Base-by-base conservation (phyloP, 208 protist species). In the Willaertia magna region DNA sequence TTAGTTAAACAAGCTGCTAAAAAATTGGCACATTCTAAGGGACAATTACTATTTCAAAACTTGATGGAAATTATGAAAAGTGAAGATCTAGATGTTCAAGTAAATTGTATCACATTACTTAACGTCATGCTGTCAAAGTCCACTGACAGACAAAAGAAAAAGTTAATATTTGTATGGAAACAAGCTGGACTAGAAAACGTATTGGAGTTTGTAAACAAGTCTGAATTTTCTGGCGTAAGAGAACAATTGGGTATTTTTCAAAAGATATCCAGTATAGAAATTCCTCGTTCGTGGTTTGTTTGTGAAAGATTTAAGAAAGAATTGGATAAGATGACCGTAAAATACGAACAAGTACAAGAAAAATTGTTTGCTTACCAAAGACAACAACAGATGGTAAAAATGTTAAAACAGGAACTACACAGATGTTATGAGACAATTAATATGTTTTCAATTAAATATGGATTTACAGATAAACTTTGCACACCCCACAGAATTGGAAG, bases 301-400 rank as follows among this genome's bases (percentile, higher is more conserved):
- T 46, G n/a, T 51, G 76, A 81, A 40, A 81, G 51, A 30, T 26
- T 42, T 4, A 81, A 81, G 44, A n/a, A 39, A 20, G 76, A 81
- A 51, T 81, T 47, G 18, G 44, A 81, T 6, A 26, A 40, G 30
- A 51, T 81, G 9, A 52, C 76, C 7, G 2, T 9, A 16, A 46
- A 81, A 30, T 81, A 51, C 51, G 76, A 81, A 51, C 43, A 81
- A 81, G 40, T n/a, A 39, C 76, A 81, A 81, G 76, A 81, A 51
- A 51, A 81, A 51, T 39, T 81, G 39, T 81, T 81, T 81, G 44
- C 20, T 12, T 46, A n/a, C 40, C 40, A 81, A 40, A 81, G 76
- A 81, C 76, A 81, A n/a, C 76, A 81, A 51, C 4, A 40, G 4
- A 26, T 51, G 7, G 51, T 51, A 16, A 81, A 39, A 20, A 6